Conservation (phyloP, 73 alveolate genomes). For the Symbiodinium natans region DNA sequence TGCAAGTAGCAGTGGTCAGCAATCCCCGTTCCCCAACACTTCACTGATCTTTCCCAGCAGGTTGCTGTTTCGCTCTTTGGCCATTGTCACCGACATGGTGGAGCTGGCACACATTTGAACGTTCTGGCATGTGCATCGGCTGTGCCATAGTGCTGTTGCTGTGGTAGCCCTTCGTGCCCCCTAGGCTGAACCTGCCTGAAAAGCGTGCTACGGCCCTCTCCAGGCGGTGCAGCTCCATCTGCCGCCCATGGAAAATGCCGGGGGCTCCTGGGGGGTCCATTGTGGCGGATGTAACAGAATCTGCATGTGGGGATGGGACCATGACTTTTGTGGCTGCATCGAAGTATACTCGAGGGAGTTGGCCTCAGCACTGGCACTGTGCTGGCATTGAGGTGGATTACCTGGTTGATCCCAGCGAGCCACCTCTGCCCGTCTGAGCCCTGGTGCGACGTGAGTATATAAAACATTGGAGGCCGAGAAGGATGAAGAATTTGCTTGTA, state of each 20-base stretch:
- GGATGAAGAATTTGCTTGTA: too few species aligned
- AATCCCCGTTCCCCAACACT: too few species aligned
- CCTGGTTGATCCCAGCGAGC: slow-evolving; percentile 26
- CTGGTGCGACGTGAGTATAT: not conserved
- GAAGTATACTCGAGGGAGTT: too few species aligned
- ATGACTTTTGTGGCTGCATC: too few species aligned
- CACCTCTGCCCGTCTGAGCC: slow-evolving; percentile 2
- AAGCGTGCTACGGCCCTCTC: not conserved
- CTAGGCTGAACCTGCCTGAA: not conserved
- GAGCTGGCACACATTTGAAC: not conserved
- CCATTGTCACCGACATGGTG: not conserved
- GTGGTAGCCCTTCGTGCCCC: not conserved
- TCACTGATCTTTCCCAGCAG: not conserved
- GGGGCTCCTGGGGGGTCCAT: too few species aligned
- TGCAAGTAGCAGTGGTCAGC: too few species aligned
- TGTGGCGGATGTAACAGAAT: too few species aligned
- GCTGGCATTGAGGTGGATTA: slow-evolving; percentile 22
- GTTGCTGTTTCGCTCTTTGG: not conserved
- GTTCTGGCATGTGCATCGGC: too few species aligned
- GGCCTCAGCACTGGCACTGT: too few species aligned
- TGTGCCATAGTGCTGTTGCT: too few species aligned
- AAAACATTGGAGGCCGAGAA: too few species aligned
- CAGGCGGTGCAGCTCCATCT: slow-evolving; percentile 16
- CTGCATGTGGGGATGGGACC: too few species aligned
- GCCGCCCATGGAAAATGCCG: slow-evolving; percentile 11